Evolutionary conservation across 495 filamentous ascomycete species (phyloP), one percentile per base, ranked within the genome.

Genomic region (Trichoderma orchidacearum): DNA sequence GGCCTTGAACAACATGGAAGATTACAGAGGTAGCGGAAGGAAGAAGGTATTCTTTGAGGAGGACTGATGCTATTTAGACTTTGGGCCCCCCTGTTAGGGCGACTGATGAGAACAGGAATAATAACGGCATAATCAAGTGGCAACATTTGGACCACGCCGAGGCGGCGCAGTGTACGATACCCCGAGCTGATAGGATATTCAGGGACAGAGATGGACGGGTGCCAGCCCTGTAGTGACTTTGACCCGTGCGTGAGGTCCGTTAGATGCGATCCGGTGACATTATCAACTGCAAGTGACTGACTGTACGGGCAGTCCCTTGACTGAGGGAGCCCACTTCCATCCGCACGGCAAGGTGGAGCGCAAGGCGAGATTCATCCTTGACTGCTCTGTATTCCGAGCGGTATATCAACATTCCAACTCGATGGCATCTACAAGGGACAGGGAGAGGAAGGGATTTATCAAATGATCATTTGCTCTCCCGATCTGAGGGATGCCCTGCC

Each of bases 321-420:
- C 28, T 6, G 31, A 31, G 30, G 58, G 48, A 30, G 52, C 34
- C 34, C 48, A 30, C 15, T 54, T 59, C n/a, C n/a, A n/a, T 70
- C 75, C 73, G 76, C 77, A 74, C 71, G 76, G 72, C 75, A 69
- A 76, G 76, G 76, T 80, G 78, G 76, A 80, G 77, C 72, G 76
- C 78, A 80, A 80, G 77, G 78, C 75, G 77, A 79, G 78, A 77
- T 63, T 75, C 67, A 76, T 81, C 78, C 77, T 80, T 81, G 77
- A 69, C 66, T 74, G 73, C 77, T 79, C 75, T 81, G 77, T 81
- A 80, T 80, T 80, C 77, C 76, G 77, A 76, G 77, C 78, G 78
- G 75, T 70, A 81, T 56, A 81, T 69, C 54, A 67, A 63, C 29
- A 55, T 17, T 17, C 17, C 3, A 28, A 56, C 29, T 48, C 36